These are phyloP conservation scores for Talaromyces nanjingensis DNA, from an alignment of 495 filamentous ascomycete species.

Conservation along the genomic window DNA sequence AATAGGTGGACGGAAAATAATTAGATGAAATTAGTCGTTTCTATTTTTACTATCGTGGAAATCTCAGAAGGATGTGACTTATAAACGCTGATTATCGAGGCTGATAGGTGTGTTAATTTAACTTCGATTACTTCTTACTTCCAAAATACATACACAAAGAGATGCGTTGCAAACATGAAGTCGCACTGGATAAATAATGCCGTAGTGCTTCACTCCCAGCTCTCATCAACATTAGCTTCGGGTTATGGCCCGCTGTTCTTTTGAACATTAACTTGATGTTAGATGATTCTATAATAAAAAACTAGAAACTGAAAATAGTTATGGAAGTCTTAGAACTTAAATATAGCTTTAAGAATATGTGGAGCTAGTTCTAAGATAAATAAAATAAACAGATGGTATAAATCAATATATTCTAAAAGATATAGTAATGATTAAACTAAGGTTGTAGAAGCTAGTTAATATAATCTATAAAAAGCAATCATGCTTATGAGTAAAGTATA, in stretches of 20 bases:
- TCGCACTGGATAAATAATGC: no score
- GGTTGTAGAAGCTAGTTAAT: not conserved
- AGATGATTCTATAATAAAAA: not conserved
- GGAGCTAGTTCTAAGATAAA: not conserved
- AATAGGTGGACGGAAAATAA: no score
- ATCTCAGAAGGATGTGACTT: no score
- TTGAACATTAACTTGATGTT: not conserved
- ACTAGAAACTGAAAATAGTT: not conserved
- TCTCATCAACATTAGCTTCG: not conserved
- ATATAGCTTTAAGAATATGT: not conserved
- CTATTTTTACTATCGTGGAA: no score
- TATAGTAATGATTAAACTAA: not conserved
- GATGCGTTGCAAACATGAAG: no score
- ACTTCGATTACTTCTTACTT: no score
- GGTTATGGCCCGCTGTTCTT: not conserved
- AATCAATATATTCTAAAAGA: not conserved
- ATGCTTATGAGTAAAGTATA: not conserved
- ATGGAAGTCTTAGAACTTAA: not conserved
- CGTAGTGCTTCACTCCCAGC: no score
- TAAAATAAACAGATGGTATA: not conserved
- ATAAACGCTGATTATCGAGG: no score
- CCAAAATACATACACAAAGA: no score
- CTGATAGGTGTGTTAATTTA: no score
- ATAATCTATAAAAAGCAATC: not conserved
- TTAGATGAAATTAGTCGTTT: no score